Percentiles rank a stretch among this genome's conserved stretches.
Conservation (phyloP, 2,329 filamentous ascomycete genomes). For the Tricladium varicosporioides region DNA sequence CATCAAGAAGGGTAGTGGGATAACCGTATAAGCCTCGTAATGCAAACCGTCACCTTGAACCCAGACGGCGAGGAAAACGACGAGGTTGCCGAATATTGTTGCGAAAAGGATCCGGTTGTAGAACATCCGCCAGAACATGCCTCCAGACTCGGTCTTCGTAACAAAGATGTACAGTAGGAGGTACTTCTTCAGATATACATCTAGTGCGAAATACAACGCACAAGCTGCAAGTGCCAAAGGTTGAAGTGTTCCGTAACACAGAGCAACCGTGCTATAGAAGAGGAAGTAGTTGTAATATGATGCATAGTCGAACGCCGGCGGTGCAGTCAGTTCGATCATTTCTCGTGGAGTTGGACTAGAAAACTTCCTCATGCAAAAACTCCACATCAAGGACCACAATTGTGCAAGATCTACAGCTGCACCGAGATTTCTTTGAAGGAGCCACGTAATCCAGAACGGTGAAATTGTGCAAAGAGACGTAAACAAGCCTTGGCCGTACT, state of each 20-base stretch:
- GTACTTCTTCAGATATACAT: conserved; percentile 93
- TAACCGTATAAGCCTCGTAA: conserved; percentile 59
- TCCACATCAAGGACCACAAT: conserved; percentile 77
- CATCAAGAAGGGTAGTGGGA: conserved; percentile 76
- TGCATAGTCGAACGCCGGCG: conserved; percentile 90
- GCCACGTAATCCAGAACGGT: conserved; percentile 90
- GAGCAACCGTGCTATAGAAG: conserved; percentile 85
- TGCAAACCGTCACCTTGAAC: conserved; percentile 64
- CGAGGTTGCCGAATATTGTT: conserved; percentile 71
- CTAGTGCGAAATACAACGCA: conserved; percentile 84
- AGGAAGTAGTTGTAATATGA: conserved; percentile 98
- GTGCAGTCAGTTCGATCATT: conserved; percentile 88
- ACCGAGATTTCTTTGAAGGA: conserved; percentile 88
- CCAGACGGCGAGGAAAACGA: conserved; percentile 75
- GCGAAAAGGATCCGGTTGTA: conserved; percentile 93
- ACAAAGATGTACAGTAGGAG: conserved; percentile 90
- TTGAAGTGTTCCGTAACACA: conserved; percentile 83
- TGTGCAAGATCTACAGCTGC: conserved; percentile 94
- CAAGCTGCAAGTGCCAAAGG: conserved; percentile 83
- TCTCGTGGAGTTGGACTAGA: conserved; percentile 85
- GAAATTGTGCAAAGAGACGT: conserved; percentile 77
- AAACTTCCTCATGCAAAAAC: conserved; percentile 82
- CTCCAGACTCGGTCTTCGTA: conserved; percentile 95
- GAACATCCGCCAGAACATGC: conserved; percentile 85
- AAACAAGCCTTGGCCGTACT: conserved; percentile 64